Evolutionary conservation across 352 stramenopile species (phyloP).

Genomic region (Aphanomyces euteiches): DNA sequence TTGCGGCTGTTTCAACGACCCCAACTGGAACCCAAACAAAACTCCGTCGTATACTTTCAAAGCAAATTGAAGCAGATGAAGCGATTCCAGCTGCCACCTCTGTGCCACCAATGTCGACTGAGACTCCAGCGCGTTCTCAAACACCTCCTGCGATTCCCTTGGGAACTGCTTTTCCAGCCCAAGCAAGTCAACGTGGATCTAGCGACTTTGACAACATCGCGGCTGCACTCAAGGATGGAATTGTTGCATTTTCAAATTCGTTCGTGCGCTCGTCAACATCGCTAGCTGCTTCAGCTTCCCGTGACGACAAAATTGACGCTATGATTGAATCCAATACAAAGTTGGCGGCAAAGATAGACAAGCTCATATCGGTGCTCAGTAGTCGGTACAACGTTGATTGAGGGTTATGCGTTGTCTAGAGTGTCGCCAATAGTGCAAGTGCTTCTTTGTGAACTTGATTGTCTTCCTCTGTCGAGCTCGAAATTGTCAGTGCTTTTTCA

Average conservation of each 20-base stretch:
- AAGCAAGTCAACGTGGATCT: neutral
- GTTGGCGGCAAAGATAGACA: too few relatives aligned
- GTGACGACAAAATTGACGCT: slow-evolving; percentile 11
- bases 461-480: slow-evolving; percentile 59
- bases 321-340: neutral
- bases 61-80: slow-evolving; percentile 10
- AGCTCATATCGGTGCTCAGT: too few relatives aligned
- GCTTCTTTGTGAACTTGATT: slow-evolving; percentile 64
- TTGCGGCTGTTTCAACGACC: too few relatives aligned
- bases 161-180: too few relatives aligned
- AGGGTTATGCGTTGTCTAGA: too few relatives aligned
- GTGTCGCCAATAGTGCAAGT: slow-evolving; percentile 35
- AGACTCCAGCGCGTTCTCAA: too few relatives aligned
- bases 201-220: neutral
- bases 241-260: neutral
- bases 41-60: slow-evolving; percentile 8
- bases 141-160: too few relatives aligned
- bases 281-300: neutral
- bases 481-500: slow-evolving; percentile 60
- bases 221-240: slow-evolving; percentile 1
- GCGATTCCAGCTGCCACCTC: neutral
- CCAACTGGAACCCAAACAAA: neutral
- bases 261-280: neutral
- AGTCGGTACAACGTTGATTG: too few relatives aligned
- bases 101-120: neutral